Evolutionary conservation across 148 eudicot species (phyloP).

Genomic region (Fagopyrum esculentum): DNA sequence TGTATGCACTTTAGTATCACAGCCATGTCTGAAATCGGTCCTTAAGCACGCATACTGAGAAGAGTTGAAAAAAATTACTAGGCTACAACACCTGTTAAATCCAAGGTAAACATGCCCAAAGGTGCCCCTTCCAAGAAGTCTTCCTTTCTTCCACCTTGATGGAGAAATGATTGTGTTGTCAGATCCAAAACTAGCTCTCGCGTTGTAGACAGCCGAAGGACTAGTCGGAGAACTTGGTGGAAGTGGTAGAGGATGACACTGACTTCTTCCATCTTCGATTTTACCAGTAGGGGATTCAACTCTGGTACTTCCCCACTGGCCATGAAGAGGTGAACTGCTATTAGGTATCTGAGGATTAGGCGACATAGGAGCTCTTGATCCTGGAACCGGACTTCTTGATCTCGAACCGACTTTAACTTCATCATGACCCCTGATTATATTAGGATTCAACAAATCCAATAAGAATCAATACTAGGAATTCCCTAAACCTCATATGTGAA

Average conservation of each 20-base stretch:
- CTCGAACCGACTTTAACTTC: constrained; percentile 36
- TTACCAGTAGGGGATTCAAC: constrained; percentile 58
- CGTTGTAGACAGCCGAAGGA: constrained; percentile 46
- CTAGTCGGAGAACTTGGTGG: constrained; percentile 81
- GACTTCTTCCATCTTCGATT: constrained; percentile 62
- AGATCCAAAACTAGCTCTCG: constrained; percentile 33
- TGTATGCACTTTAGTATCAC: neutral
- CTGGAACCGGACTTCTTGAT: constrained; percentile 64
- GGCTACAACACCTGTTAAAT: constrained; percentile 57
- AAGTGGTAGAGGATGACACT: constrained; percentile 75
- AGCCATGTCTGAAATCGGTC: neutral
- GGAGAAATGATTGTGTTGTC: constrained; percentile 29
- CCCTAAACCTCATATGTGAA: neutral
- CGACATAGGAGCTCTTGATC: constrained; percentile 54
- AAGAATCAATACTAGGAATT: constrained; percentile 12
- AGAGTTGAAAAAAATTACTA: neutral
- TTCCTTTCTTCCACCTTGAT: constrained; percentile 91
- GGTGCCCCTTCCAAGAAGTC: constrained; percentile 92
- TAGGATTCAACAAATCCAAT: constrained; percentile 13
- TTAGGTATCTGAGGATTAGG: constrained; percentile 33
- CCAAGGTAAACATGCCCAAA: constrained; percentile 98
- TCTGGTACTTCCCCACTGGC: constrained; percentile 32
- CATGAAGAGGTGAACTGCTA: constrained; percentile 56
- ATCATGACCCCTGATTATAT: constrained; percentile 30
- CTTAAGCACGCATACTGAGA: neutral